Conservation (phyloP, 768 basidiomycete genomes). For the Suillus bovinus region DNA sequence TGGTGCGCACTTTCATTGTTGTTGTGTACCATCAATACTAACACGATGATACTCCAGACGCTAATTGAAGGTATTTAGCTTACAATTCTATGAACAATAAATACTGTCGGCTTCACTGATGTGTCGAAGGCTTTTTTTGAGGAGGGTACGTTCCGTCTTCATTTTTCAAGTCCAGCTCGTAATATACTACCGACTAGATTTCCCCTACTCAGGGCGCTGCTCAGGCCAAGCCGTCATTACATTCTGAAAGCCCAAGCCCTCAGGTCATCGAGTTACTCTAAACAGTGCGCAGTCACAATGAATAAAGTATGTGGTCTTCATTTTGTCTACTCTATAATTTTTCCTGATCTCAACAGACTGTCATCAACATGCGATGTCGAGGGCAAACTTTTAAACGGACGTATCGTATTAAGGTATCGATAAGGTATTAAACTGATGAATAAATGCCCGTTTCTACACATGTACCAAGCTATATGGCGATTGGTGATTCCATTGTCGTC, state of each 20-base stretch:
- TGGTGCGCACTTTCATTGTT: neutral
- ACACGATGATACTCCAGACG: too few species aligned
- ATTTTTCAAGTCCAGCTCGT: neutral
- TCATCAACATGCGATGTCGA: neutral
- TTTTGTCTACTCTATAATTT: neutral
- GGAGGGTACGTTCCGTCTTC: neutral
- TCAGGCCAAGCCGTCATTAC: neutral
- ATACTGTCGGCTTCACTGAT: neutral
- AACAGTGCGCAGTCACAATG: slow-evolving; percentile 90
- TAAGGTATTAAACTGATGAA: neutral
- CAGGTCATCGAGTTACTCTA: slow-evolving; percentile 45
- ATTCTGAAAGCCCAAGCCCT: neutral
- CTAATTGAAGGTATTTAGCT: neutral
- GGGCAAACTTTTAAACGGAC: neutral
- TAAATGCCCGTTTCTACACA: neutral
- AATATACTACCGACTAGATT: neutral
- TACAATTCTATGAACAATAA: too few species aligned
- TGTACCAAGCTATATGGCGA: neutral
- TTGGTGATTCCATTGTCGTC: neutral
- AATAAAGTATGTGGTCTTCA: slow-evolving; percentile 62
- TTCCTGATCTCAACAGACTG: slow-evolving; percentile 59
- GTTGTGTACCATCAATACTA: too few species aligned
- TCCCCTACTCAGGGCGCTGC: neutral
- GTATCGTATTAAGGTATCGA: neutral
- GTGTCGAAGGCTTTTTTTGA: neutral